A percentile compares a stretch with the other conserved stretches of the same genome.
Evolutionary conservation across 306 rosid species (phyloP).

Genomic region (Fragaria nilgerrensis): DNA sequence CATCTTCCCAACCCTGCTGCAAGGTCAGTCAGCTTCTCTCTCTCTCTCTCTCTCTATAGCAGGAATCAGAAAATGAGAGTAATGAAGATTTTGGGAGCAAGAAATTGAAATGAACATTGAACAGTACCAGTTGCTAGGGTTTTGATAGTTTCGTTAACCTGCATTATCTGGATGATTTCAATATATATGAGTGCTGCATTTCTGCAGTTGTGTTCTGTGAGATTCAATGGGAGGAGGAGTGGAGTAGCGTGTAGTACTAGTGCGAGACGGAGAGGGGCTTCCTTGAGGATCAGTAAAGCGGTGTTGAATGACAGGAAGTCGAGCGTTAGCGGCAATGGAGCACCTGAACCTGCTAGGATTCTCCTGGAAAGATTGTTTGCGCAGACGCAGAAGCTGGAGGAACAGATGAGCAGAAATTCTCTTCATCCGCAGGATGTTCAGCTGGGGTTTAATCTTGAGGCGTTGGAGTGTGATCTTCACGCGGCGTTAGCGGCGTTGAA

Average conservation of each 20-base stretch:
- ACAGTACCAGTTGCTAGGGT: slow-evolving; percentile 2
- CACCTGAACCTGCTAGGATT: slow-evolving; percentile 66
- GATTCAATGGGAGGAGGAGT: slow-evolving; percentile 34
- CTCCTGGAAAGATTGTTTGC: slow-evolving; percentile 81
- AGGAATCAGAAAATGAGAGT: not conserved
- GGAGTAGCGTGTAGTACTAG: slow-evolving; percentile 27
- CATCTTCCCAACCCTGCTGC: slow-evolving; percentile 40
- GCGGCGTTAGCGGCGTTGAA: slow-evolving; percentile 60
- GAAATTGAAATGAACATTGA: not conserved
- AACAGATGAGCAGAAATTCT: slow-evolving; percentile 45
- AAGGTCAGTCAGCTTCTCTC: slow-evolving; percentile 29
- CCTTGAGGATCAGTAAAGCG: slow-evolving; percentile 39
- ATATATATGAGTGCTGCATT: slow-evolving; percentile 2
- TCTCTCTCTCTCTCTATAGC: slow-evolving; percentile 17
- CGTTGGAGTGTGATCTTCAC: slow-evolving; percentile 64
- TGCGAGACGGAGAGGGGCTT: slow-evolving; percentile 25
- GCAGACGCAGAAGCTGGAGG: slow-evolving; percentile 73
- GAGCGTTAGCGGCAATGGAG: slow-evolving; percentile 50
- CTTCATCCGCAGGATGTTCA: slow-evolving; percentile 36
- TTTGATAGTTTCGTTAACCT: not conserved
- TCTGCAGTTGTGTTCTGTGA: slow-evolving; percentile 53
- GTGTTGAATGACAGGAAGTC: slow-evolving; percentile 44
- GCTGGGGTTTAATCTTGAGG: slow-evolving; percentile 52
- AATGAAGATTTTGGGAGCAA: not conserved
- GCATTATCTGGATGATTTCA: not conserved